Evolutionary conservation across 768 basidiomycete species (phyloP), one percentile per base, ranked within the genome.

Genomic region (Lepiota brunneoincarnata): DNA sequence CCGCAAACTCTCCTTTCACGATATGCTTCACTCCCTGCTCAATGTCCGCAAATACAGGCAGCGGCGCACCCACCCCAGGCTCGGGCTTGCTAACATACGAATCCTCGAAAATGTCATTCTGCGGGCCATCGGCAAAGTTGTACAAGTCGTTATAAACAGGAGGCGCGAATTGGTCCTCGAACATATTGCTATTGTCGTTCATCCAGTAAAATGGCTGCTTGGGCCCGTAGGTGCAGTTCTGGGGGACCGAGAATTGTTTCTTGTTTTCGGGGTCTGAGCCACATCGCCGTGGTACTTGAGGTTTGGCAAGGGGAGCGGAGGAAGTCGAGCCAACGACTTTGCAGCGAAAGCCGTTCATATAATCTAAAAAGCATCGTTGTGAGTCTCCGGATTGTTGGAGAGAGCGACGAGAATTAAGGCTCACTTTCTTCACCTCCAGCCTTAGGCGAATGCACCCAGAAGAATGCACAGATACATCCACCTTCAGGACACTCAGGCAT

Each of bases 321-420:
- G 83, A 83, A 0, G 76, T 80, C 2, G 81, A 72, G 28, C 71
- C 70, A 0, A 80, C 82, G 46, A 88, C 64, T 52, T 80, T 78
- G 68, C 88, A 89, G 55, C 78, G 77, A 75, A 88, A 89, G 3
- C 82, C 85, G 49, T 82, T 89, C 86, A 88, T 88, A 66, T 87
- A 89, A 62, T 82, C 82, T 83, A 55, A 5, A 41, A 38, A 10
- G 3, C 11, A 9, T 31, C 31, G 11, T 12, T 39, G 49, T 42
- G 1, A 24, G 35, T 5, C 6, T 7, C n/a, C 39, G 49, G 54
- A 6, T 60, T 49, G 49, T n/a, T 9, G 18, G 1, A 9, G 23
- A 43, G 0, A 20, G 42, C 21, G 34, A 37, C n/a, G 2, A 7
- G 9, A 47, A n/a, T 21, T 10, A 31, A 38, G 0, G 63, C 81